Conservation (phyloP, 2,329 filamentous ascomycete genomes). For the Aspergillus udagawae region DNA sequence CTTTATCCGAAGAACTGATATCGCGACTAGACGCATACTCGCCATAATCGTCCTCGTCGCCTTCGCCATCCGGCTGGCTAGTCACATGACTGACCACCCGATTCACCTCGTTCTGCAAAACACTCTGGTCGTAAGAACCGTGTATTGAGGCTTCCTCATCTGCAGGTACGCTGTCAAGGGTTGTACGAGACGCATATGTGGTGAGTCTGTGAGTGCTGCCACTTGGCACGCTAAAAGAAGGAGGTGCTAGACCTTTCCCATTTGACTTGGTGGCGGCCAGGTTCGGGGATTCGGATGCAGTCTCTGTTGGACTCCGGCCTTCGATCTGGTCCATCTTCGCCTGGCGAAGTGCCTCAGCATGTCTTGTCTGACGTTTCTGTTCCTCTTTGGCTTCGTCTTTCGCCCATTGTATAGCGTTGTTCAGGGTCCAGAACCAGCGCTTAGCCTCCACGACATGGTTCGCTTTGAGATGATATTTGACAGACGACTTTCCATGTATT, state of each 20-base stretch:
- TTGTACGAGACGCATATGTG: slow-evolving; percentile 45
- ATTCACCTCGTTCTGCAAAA: slow-evolving; percentile 47
- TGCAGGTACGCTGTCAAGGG: slow-evolving; percentile 44
- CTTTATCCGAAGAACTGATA: slow-evolving; percentile 70
- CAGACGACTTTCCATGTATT: slow-evolving; percentile 95
- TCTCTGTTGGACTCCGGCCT: slow-evolving; percentile 44
- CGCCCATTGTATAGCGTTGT: slow-evolving; percentile 97
- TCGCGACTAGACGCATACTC: slow-evolving; percentile 79
- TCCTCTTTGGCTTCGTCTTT: slow-evolving; percentile 96
- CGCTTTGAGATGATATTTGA: slow-evolving; percentile 96
- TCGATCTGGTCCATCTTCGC: slow-evolving; percentile 72
- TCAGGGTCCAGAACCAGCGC: slow-evolving; percentile 97
- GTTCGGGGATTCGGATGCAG: slow-evolving; percentile 35
- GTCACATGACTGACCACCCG: slow-evolving; percentile 47
- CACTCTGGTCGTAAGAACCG: slow-evolving; percentile 56
- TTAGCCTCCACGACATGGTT: slow-evolving; percentile 98
- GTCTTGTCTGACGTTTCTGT: slow-evolving; percentile 68
- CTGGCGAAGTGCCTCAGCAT: slow-evolving; percentile 70
- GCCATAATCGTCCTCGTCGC: slow-evolving; percentile 70
- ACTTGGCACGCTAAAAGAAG: slow-evolving; percentile 33
- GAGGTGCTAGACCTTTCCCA: slow-evolving; percentile 34
- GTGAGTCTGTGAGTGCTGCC: slow-evolving; percentile 45
- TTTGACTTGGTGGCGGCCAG: slow-evolving; percentile 30
- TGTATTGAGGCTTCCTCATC: slow-evolving; percentile 53
- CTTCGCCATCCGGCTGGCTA: slow-evolving; percentile 56